Percentiles rank a stretch among this genome's conserved stretches.
phyloP scores from a whole-genome alignment of 2,329 filamentous ascomycete species.

The Trichoderma asperellum region DNA sequence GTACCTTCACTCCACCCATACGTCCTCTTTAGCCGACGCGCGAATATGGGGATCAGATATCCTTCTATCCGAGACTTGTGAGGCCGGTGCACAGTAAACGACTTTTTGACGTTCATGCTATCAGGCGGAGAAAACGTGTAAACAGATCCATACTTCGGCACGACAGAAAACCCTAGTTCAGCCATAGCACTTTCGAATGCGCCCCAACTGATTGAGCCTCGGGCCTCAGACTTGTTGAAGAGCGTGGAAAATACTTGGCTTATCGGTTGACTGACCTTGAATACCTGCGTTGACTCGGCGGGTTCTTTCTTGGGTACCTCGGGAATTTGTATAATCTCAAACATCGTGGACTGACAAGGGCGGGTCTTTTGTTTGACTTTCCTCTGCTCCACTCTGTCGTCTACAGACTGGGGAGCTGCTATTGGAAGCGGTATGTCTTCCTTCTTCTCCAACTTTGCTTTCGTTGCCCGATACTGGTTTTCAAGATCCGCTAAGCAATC shows the following conservation, averaged over 20 bases:
- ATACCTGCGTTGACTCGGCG: constrained; percentile 15
- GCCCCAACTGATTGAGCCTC: constrained; percentile 42
- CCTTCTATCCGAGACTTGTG: constrained; percentile 45
- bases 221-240: constrained; percentile 39
- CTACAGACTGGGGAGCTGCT: constrained; percentile 32
- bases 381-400: constrained; percentile 41
- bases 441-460: constrained; percentile 33
- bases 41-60: constrained; percentile 36
- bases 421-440: constrained; percentile 21
- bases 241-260: constrained; percentile 45
- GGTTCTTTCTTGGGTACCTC: not conserved
- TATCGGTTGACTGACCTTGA: constrained; percentile 47
- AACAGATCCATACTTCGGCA: constrained; percentile 48
- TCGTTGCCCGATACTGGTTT: constrained; percentile 35
- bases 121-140: constrained; percentile 46
- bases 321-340: constrained; percentile 36
- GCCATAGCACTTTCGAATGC: constrained; percentile 48
- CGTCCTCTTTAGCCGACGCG: constrained; percentile 39
- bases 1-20: constrained; percentile 12
- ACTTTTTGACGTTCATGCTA: constrained; percentile 34
- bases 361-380: constrained; percentile 52
- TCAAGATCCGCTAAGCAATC: constrained; percentile 44
- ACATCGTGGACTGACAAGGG: constrained; percentile 42
- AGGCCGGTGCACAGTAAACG: constrained; percentile 45
- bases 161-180: constrained; percentile 47